These are phyloP conservation scores for Xerocomus spinulosus DNA, from an alignment of 768 basidiomycete species.

Conservation along the genomic window DNA sequence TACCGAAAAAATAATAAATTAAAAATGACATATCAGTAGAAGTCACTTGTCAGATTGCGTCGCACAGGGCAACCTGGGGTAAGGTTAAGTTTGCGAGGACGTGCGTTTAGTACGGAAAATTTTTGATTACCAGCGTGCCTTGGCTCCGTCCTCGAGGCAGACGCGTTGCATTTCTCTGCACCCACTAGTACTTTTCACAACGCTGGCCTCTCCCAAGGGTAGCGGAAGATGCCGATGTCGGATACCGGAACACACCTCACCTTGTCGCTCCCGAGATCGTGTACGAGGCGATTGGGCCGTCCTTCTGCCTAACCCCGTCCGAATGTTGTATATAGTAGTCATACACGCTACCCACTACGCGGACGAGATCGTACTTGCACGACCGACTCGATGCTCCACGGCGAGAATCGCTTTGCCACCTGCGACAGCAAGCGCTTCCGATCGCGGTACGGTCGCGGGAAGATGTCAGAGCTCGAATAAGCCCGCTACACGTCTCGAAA, in stretches of 20 bases:
- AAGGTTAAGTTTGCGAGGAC: constrained; percentile 30
- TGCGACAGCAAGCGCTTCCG: constrained; percentile 10
- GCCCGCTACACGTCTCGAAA: constrained; percentile 10
- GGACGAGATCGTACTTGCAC: constrained; percentile 9
- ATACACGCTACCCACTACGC: constrained; percentile 5
- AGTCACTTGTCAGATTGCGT: constrained; percentile 7
- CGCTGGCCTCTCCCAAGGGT: too few relatives aligned
- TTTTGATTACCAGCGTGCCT: constrained; percentile 28
- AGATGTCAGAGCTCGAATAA: constrained; percentile 9
- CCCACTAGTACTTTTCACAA: too few relatives aligned
- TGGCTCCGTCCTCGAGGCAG: constrained; percentile 34
- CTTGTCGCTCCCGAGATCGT: constrained; percentile 28
- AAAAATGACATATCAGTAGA: constrained; percentile 12
- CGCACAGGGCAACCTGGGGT: constrained; percentile 17
- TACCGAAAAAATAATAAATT: constrained; percentile 10
- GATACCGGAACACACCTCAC: constrained; percentile 9
- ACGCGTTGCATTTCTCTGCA: constrained; percentile 32
- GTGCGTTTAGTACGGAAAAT: constrained; percentile 26
- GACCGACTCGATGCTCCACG: constrained; percentile 6
- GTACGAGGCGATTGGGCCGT: constrained; percentile 9
- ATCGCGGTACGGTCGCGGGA: constrained; percentile 29
- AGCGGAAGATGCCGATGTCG: constrained; percentile 12
- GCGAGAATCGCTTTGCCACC: constrained; percentile 13
- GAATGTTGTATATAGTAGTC: constrained; percentile 12
- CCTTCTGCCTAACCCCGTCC: constrained; percentile 16